phyloP scores from a whole-genome alignment of 805 yeast species.

The Zygotorulaspora chibaensis region DNA sequence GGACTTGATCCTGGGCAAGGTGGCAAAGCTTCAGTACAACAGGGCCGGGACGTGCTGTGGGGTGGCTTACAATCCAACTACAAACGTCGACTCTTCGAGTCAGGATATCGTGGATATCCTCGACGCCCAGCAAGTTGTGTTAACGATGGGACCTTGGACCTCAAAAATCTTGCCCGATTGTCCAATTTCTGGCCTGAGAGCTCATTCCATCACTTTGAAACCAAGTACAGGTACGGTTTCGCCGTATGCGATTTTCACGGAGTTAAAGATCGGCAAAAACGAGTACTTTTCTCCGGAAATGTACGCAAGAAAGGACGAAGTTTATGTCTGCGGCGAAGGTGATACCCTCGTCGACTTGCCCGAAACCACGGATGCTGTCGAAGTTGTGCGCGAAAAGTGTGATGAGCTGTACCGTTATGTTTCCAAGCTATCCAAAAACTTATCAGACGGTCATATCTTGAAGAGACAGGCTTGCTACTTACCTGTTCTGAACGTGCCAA shows the following conservation, averaged over 20 bases:
- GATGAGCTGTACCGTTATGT: constrained; percentile 82
- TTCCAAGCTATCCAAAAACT: constrained; percentile 63
- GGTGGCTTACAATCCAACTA: constrained; percentile 51
- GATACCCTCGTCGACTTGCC: constrained; percentile 88
- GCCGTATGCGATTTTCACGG: constrained; percentile 93
- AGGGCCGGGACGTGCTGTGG: constrained; percentile 71
- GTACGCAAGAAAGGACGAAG: constrained; percentile 92
- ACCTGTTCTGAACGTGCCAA: constrained; percentile 91
- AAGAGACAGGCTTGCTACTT: constrained; percentile 91
- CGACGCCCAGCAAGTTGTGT: constrained; percentile 69
- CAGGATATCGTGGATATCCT: constrained; percentile 40
- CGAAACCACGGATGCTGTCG: constrained; percentile 90
- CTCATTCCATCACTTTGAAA: constrained; percentile 88
- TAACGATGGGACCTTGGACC: constrained; percentile 97
- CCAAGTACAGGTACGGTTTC: constrained; percentile 76
- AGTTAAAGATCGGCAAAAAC: constrained; percentile 63
- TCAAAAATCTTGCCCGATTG: constrained; percentile 85
- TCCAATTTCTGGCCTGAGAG: constrained; percentile 90
- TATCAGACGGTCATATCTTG: constrained; percentile 68
- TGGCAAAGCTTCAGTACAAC: constrained; percentile 58
- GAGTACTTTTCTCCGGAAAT: constrained; percentile 87
- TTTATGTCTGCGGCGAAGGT: constrained; percentile 96
- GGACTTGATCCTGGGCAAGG: constrained; percentile 83
- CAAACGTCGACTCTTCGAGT: constrained; percentile 36
- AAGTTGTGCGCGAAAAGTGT: constrained; percentile 80